Conservation (phyloP, 2,329 filamentous ascomycete species). For the Trichoderma koningiopsis region DNA sequence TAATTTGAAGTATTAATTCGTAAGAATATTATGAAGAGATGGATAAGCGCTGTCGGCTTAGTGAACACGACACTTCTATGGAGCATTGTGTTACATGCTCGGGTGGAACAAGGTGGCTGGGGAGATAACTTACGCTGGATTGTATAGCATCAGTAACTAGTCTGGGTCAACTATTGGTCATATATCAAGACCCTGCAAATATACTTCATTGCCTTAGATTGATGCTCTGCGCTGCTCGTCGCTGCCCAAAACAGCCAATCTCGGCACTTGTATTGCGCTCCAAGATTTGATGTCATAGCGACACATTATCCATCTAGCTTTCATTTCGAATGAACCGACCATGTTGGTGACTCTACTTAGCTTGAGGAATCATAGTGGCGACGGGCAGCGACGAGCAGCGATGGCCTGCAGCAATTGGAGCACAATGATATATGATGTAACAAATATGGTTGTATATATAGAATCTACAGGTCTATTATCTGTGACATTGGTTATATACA, state of each 20-base stretch:
- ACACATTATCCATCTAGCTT: no score
- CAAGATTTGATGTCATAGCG: no score
- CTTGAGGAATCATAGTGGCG: no score
- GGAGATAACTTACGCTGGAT: neutral
- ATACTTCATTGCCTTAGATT: neutral
- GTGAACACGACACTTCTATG: neutral
- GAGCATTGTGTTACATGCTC: neutral
- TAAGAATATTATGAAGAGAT: conserved; percentile 20
- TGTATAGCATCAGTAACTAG: neutral
- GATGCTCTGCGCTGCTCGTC: neutral
- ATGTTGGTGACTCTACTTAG: no score
- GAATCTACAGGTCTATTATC: neutral
- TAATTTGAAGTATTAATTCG: conserved; percentile 1
- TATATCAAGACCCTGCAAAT: neutral
- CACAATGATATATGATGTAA: neutral
- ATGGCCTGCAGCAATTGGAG: neutral
- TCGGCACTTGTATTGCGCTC: no score
- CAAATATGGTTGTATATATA: neutral
- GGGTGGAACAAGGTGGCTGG: neutral
- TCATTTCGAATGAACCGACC: no score
- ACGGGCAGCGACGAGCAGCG: no score
- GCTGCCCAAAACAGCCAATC: no score
- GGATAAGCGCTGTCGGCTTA: conserved; percentile 5
- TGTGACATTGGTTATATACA: neutral
- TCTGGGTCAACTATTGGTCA: neutral